phyloP scores from a whole-genome alignment of 495 filamentous ascomycete genomes.

The Rhizodiscina lignyota region DNA sequence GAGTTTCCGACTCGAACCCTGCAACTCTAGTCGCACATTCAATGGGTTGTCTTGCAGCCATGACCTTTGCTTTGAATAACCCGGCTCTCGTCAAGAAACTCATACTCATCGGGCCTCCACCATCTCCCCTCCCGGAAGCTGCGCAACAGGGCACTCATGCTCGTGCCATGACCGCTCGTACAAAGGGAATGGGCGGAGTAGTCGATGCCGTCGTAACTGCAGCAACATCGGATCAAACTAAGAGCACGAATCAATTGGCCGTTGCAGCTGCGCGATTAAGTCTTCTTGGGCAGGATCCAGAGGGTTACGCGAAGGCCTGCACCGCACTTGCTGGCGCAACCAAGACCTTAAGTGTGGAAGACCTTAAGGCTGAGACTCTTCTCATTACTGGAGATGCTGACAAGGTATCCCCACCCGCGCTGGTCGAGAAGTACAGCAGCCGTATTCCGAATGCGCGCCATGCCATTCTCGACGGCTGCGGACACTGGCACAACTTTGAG shows the following conservation, averaged over 20 bases:
- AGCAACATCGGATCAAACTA: constrained; percentile 27
- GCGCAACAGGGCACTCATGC: too few species aligned
- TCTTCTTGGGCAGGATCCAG: constrained; percentile 28
- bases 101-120: too few species aligned
- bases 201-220: constrained; percentile 25
- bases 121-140: too few species aligned
- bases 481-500: constrained; percentile 30
- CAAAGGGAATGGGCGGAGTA: too few species aligned
- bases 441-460: constrained; percentile 10
- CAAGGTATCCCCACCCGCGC: constrained; percentile 17
- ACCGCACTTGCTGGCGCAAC: constrained; percentile 28
- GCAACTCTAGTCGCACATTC: too few species aligned
- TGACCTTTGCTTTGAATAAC: too few species aligned
- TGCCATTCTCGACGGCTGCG: constrained; percentile 21
- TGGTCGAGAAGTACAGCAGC: constrained; percentile 11
- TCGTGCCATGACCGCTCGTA: too few species aligned
- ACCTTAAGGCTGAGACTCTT: constrained; percentile 13
- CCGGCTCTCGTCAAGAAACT: too few species aligned
- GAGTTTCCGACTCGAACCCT: too few species aligned
- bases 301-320: constrained; percentile 39
- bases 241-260: constrained; percentile 21
- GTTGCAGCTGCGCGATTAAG: constrained; percentile 24
- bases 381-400: constrained; percentile 30
- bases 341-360: constrained; percentile 13
- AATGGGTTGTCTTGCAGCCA: too few species aligned